phyloP scores from a whole-genome alignment of 139 green algal species.

The Chlamydomonas incerta region DNA sequence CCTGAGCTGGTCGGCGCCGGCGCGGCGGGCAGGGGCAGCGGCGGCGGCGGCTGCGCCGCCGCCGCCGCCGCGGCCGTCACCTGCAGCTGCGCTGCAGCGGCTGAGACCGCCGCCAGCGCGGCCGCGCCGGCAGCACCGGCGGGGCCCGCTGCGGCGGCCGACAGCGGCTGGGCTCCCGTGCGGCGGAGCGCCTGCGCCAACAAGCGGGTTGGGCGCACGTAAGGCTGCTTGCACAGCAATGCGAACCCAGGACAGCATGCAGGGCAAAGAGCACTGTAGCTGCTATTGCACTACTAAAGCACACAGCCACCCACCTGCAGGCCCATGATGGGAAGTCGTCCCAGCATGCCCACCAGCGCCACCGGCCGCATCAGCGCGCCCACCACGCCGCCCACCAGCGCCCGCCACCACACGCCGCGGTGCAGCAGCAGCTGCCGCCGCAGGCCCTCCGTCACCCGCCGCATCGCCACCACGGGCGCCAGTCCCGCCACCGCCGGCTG shows the following conservation, averaged over 20 bases:
- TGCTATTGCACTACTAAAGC: too few relatives aligned
- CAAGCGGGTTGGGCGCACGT: too few relatives aligned
- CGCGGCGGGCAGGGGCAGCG: background rate
- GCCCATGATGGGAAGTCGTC: background rate
- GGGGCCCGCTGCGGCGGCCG: too few relatives aligned
- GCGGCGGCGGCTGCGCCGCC: background rate
- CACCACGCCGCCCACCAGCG: slow-evolving; percentile 35
- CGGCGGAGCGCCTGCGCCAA: background rate
- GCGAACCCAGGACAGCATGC: too few relatives aligned
- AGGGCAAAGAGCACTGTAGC: too few relatives aligned
- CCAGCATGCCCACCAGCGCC: slow-evolving; percentile 29
- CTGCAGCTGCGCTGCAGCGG: too few relatives aligned
- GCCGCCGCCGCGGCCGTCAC: background rate
- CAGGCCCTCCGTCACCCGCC: slow-evolving; percentile 23
- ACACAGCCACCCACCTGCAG: slow-evolving; percentile 24
- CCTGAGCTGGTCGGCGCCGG: background rate
- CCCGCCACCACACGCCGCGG: slow-evolving; percentile 7
- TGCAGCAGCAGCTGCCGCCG: slow-evolving; percentile 24
- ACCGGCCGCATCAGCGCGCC: slow-evolving; percentile 15
- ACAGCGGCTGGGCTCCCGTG: background rate
- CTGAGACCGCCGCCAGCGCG: too few relatives aligned
- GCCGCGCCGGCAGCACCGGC: too few relatives aligned
- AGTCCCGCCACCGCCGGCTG: background rate
- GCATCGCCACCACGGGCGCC: background rate
- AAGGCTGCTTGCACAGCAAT: too few relatives aligned